These are phyloP conservation scores for Bryum argenteum DNA, from an alignment of 225 moss, liverwort and hornwort species.

Conservation along the genomic window DNA sequence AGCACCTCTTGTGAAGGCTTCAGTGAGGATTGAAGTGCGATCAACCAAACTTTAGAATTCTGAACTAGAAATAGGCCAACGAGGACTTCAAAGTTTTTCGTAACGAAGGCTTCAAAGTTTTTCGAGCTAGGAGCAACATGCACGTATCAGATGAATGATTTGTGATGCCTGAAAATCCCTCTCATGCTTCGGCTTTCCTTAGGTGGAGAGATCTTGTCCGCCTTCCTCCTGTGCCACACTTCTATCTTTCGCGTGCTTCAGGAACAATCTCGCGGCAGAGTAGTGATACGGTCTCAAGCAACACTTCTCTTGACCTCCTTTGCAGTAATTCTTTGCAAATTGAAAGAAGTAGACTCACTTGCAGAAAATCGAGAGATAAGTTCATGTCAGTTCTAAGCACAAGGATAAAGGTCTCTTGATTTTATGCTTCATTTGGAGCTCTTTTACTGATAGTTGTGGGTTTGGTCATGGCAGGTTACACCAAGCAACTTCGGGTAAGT, in stretches of 20 bases:
- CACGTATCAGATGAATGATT: background rate
- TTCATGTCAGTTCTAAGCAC: background rate
- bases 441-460: background rate
- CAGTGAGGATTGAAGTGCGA: too few relatives aligned
- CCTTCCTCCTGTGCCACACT: too few relatives aligned
- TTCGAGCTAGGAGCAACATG: background rate
- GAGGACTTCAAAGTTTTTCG: too few relatives aligned
- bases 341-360: background rate
- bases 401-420: background rate
- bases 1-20: too few relatives aligned
- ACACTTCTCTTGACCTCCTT: background rate
- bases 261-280: background rate
- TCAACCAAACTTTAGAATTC: too few relatives aligned
- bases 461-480: constrained; percentile 18
- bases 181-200: background rate
- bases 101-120: too few relatives aligned
- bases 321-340: background rate
- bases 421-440: background rate
- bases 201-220: background rate
- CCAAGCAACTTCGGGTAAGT: constrained; percentile 5
- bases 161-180: background rate
- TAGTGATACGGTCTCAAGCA: background rate
- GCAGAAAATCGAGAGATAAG: background rate
- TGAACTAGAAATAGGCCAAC: too few relatives aligned
- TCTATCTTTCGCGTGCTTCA: background rate